Evolutionary conservation across 2,329 filamentous ascomycete genomes (phyloP), one percentile per base, ranked within the genome.

Genomic region (Fusarium duplospermum): DNA sequence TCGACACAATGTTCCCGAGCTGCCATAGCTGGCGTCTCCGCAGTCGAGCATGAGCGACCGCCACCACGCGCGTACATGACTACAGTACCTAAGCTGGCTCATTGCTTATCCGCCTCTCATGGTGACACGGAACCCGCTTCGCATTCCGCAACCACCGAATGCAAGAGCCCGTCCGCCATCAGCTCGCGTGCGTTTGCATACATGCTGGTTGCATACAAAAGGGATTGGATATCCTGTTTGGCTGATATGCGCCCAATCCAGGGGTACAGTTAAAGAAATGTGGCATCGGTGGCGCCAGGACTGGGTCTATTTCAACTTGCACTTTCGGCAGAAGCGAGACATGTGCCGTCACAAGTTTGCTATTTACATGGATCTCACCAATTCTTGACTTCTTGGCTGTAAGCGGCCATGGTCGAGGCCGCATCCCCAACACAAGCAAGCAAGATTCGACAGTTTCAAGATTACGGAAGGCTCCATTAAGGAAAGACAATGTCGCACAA

Each of bases 1-100:
- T 31, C 69, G 56, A 69, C 42, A 54, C 69, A 50, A 64, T 38
- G 57, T 70, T 36, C 56, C 20, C 20, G 35, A 63, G 40, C 54
- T 59, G 27, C 31, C 57, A 36, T 33, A 56, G 54, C 29, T 33
- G 59, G 31, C 20, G 16, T n/a, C 42, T 27, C 38, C 59, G 16
- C 40, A 62, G 6, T 10, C 27, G 31, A 62, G 40, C 40, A 59
- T 59, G 57, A 59, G 57, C 24, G 38, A 38, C 56, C 33, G 56
- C 56, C 56, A 27, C 56, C 56, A 38, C 56, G 20, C 33, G 33
- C 56, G 24, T 24, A 18, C 35, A 38, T 59, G 33, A 35, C 33
- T 35, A 36, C 3, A 33, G 31, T 22, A 62, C n/a, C 16, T 20
- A 29, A 22, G 60, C 45, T 36, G 22, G 50, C 22, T 50, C 20